phyloP scores from a whole-genome alignment of 2,329 filamentous ascomycete genomes.

The Incumbomyces lentus region DNA sequence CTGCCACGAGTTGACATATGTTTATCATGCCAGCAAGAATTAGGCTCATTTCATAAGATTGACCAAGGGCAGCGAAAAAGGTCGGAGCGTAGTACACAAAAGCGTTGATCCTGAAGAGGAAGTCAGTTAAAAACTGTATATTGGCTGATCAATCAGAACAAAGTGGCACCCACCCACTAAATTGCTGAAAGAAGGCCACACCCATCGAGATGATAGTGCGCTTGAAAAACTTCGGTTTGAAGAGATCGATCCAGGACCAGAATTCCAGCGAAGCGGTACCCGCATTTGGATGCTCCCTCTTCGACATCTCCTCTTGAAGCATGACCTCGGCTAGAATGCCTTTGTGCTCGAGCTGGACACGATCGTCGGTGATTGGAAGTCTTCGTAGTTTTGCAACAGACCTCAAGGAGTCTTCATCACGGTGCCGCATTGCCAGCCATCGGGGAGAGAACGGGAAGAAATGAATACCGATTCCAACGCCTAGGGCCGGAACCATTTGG shows the following conservation, averaged over 20 bases:
- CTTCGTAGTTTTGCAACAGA: conserved; percentile 31
- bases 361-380: conserved; percentile 32
- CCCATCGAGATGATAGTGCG: conserved; percentile 31
- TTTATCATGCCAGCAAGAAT: conserved; percentile 46
- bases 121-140: too few relatives aligned
- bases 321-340: conserved; percentile 41
- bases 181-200: conserved; percentile 37
- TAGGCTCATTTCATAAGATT: conserved; percentile 33
- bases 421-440: conserved; percentile 33
- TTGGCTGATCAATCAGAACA: too few relatives aligned
- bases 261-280: conserved; percentile 29
- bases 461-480: conserved; percentile 32
- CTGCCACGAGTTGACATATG: conserved; percentile 40
- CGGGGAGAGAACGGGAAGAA: conserved; percentile 39
- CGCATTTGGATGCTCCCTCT: conserved; percentile 7
- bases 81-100: conserved; percentile 46
- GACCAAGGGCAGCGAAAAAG: conserved; percentile 29
- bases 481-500: conserved; percentile 14
- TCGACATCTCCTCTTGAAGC: conserved; percentile 34
- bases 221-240: conserved; percentile 35
- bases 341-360: conserved; percentile 39
- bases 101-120: conserved; percentile 22
- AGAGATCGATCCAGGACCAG: conserved; percentile 37
- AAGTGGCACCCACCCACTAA: conserved; percentile 10
- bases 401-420: conserved; percentile 31